Conservation (phyloP, 192 early-diverging fungal genomes). For the Gaertneriomyces semiglobifer region DNA sequence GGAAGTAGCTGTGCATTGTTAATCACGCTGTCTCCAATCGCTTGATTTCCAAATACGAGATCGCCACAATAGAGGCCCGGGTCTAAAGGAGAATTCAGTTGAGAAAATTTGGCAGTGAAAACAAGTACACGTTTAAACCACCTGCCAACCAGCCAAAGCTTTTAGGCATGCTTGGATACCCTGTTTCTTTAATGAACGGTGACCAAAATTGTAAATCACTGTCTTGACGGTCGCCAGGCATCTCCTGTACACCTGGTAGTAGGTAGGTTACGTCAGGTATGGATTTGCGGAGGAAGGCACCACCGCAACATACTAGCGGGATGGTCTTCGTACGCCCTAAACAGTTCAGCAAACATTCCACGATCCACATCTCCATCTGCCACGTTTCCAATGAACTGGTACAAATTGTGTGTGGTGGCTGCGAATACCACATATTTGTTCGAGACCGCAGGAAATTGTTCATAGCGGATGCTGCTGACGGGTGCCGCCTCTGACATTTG, state of each 20-base stretch:
- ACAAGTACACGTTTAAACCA: conserved; percentile 10
- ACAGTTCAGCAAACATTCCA: conserved; percentile 75
- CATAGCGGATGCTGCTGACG: conserved; percentile 77
- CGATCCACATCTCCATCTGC: conserved; percentile 48
- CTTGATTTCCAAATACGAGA: conserved; percentile 71
- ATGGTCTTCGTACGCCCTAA: conserved; percentile 61
- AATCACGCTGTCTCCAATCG: conserved; percentile 73
- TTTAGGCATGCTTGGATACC: conserved; percentile 64
- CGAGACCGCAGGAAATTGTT: conserved; percentile 70
- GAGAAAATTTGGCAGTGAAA: background rate
- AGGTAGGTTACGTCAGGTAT: background rate
- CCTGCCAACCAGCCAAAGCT: conserved; percentile 91
- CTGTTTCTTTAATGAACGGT: conserved; percentile 57
- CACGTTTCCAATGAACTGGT: conserved; percentile 78
- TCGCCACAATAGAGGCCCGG: conserved; percentile 86
- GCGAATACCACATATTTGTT: conserved; percentile 77
- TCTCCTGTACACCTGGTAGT: conserved; percentile 62
- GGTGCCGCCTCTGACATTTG: conserved; percentile 48
- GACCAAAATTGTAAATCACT: conserved; percentile 69
- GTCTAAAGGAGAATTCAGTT: conserved; percentile 30
- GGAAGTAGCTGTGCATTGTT: conserved; percentile 78
- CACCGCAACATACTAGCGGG: conserved; percentile 52
- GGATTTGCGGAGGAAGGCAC: conserved; percentile 1
- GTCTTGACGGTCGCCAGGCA: conserved; percentile 49
- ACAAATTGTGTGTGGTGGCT: conserved; percentile 80